These are phyloP conservation scores for Eremothecium gossypii DNA, from an alignment of 1,139 yeast genomes.

Conservation along the genomic window DNA sequence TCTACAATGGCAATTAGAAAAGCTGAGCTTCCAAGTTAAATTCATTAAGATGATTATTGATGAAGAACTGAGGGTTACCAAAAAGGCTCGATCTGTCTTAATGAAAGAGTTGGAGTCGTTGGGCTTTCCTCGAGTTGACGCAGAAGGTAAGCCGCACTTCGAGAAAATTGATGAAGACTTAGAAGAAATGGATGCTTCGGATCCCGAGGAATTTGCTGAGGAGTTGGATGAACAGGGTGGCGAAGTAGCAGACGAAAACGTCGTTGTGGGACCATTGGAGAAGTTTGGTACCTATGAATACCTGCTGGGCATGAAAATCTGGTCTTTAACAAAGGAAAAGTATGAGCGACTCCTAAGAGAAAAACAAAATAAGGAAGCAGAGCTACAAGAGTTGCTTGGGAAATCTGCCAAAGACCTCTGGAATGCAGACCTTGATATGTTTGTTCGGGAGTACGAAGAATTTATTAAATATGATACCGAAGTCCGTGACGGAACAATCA, in stretches of 20 bases:
- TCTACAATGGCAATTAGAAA: constrained; percentile 65
- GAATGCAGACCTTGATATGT: constrained; percentile 72
- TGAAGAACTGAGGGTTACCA: constrained; percentile 56
- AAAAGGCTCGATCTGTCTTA: constrained; percentile 59
- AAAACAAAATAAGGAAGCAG: constrained; percentile 61
- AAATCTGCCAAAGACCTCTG: constrained; percentile 82
- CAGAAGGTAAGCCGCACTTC: constrained; percentile 50
- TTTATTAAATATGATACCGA: constrained; percentile 50
- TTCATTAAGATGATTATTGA: constrained; percentile 88
- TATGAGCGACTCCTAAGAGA: constrained; percentile 72
- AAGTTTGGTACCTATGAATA: constrained; percentile 60
- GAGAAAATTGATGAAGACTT: constrained; percentile 33
- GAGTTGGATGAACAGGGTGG: constrained; percentile 32
- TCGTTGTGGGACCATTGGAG: constrained; percentile 31
- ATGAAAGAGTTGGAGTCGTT: constrained; percentile 52
- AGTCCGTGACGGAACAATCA: constrained; percentile 29
- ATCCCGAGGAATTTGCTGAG: constrained; percentile 31
- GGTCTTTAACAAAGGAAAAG: constrained; percentile 87
- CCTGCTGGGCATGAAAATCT: constrained; percentile 77
- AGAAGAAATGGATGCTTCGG: constrained; percentile 20
- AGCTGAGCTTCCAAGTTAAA: constrained; percentile 74
- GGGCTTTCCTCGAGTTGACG: constrained; percentile 70
- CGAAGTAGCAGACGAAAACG: constrained; percentile 25
- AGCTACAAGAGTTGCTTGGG: constrained; percentile 56
- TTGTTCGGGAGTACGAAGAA: constrained; percentile 54